Evolutionary conservation across 2,329 filamentous ascomycete species (phyloP).

Genomic region (Herpomyces periplanetae): DNA sequence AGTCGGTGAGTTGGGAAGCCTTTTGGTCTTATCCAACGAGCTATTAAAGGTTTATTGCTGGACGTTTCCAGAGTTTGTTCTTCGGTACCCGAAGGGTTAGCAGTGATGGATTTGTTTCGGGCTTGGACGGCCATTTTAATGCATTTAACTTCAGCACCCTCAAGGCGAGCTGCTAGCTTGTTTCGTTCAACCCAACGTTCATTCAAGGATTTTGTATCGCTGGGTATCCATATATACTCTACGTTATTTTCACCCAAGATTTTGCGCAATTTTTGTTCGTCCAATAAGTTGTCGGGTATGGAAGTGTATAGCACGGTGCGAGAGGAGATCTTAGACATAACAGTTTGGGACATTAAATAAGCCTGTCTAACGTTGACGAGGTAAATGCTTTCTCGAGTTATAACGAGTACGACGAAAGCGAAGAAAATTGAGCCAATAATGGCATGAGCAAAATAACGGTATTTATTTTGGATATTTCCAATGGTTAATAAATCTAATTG

Average conservation of each 20-base stretch:
- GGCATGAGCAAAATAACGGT: conserved; percentile 40
- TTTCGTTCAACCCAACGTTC: conserved; percentile 47
- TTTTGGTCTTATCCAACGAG: conserved; percentile 30
- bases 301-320: conserved; percentile 62
- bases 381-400: conserved; percentile 57
- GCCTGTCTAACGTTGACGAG: conserved; percentile 77
- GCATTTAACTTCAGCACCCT: conserved; percentile 49
- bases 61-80: conserved; percentile 9
- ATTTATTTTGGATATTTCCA: conserved; percentile 23
- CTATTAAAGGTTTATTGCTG: conserved; percentile 15
- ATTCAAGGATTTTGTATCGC: conserved; percentile 33
- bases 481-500: conserved; percentile 46
- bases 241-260: conserved; percentile 40
- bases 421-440: conserved; percentile 46
- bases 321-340: conserved; percentile 50
- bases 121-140: conserved; percentile 36
- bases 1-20: conserved; percentile 36
- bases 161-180: conserved; percentile 36
- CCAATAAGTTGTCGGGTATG: conserved; percentile 36
- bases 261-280: conserved; percentile 30
- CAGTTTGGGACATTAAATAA: conserved; percentile 48
- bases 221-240: conserved; percentile 44
- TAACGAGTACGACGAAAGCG: conserved; percentile 48
- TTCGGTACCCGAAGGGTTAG: conserved; percentile 10
- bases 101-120: conserved; percentile 25